A percentile compares a stretch with the other conserved stretches of the same genome.
These are phyloP conservation scores for Carallia pectinifolia DNA, from an alignment of 345 rosid genomes.

Conservation along the genomic window DNA sequence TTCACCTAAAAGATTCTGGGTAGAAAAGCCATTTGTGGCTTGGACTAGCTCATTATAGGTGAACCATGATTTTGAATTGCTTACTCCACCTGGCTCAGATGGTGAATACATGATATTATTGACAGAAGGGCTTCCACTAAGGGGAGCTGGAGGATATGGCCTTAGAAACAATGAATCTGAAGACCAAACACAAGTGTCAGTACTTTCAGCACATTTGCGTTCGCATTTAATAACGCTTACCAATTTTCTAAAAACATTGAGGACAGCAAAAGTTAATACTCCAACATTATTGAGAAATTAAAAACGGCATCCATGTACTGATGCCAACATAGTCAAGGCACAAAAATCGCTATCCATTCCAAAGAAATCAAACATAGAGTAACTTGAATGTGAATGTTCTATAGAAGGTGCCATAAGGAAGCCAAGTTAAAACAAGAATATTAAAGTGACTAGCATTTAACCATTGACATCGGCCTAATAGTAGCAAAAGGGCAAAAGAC, in stretches of 20 bases:
- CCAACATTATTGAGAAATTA: too few species aligned
- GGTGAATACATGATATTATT: conserved; percentile 56
- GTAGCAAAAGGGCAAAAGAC: neutral
- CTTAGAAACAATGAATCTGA: conserved; percentile 67
- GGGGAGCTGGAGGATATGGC: conserved; percentile 48
- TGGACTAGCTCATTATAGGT: conserved; percentile 74
- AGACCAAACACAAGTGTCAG: conserved; percentile 15
- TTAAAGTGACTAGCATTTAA: neutral
- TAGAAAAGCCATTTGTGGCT: conserved; percentile 74
- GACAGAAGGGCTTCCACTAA: conserved; percentile 45
- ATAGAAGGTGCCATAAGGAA: neutral
- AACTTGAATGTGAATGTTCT: conserved; percentile 1
- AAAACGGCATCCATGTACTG: too few species aligned
- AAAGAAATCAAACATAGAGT: neutral
- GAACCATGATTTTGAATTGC: conserved; percentile 81
- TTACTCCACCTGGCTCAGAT: conserved; percentile 66
- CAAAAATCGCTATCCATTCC: too few species aligned
- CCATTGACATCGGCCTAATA: neutral
- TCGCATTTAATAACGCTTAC: neutral
- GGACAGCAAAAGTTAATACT: too few species aligned
- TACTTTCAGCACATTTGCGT: conserved; percentile 8
- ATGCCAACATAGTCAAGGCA: too few species aligned
- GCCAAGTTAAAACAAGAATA: neutral
- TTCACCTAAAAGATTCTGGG: conserved; percentile 80
- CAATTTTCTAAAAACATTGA: neutral